phyloP scores from a whole-genome alignment of 352 stramenopile species.

The Saprolegnia parasitica region DNA sequence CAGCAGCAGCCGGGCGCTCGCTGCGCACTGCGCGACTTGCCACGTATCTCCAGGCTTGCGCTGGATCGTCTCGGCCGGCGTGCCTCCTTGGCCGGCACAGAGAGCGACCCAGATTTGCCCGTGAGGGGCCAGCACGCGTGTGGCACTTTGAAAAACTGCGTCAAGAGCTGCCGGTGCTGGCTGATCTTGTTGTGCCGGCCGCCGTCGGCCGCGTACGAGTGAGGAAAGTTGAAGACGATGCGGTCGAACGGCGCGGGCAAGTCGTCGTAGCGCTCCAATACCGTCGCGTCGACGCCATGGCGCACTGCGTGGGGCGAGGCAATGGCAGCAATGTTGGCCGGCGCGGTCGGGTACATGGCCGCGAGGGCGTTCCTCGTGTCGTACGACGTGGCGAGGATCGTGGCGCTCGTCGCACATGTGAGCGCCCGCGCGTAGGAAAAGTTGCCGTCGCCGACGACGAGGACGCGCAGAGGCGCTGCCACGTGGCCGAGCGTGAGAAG shows the following conservation, averaged over 20 bases:
- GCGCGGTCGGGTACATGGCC: slow-evolving; percentile 63
- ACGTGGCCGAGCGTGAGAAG: background rate
- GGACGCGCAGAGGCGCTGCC: slow-evolving; percentile 31
- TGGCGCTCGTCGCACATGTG: slow-evolving; percentile 38
- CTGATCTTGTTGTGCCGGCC: slow-evolving; percentile 78
- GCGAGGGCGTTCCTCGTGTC: slow-evolving; percentile 58
- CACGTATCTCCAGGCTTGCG: slow-evolving; percentile 65
- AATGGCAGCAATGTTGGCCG: slow-evolving; percentile 48
- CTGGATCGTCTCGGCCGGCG: slow-evolving; percentile 49
- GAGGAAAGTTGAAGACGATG: slow-evolving; percentile 85
- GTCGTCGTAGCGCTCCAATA: slow-evolving; percentile 39
- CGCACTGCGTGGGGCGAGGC: slow-evolving; percentile 36
- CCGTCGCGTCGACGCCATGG: slow-evolving; percentile 66
- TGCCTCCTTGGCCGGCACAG: slow-evolving; percentile 71
- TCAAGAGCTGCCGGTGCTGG: slow-evolving; percentile 66
- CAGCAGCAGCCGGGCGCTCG: slow-evolving; percentile 48
- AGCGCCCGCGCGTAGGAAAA: slow-evolving; percentile 59
- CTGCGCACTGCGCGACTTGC: slow-evolving; percentile 68
- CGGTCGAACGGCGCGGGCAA: slow-evolving; percentile 45
- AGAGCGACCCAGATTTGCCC: slow-evolving; percentile 79
- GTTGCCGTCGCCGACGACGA: slow-evolving; percentile 84
- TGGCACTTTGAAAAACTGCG: slow-evolving; percentile 71
- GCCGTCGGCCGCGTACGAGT: slow-evolving; percentile 61
- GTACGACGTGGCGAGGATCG: slow-evolving; percentile 52
- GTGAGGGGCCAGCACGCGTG: slow-evolving; percentile 39